Evolutionary conservation across 768 basidiomycete genomes (phyloP), one percentile per base, ranked within the genome.

Genomic region (Sporobolomyces phaffii): DNA sequence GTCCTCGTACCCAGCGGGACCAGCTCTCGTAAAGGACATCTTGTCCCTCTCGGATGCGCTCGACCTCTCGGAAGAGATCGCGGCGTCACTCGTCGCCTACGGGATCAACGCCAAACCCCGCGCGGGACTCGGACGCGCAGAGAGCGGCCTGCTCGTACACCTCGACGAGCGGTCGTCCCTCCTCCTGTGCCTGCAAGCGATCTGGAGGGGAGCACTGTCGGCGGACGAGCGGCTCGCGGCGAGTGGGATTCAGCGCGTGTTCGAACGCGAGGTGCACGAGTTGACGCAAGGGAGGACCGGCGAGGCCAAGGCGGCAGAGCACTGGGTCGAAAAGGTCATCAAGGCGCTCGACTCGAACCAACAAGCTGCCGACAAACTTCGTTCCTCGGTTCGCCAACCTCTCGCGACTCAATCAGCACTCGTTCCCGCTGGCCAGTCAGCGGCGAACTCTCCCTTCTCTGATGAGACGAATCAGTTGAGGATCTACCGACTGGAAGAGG

Each of bases 11-110:
- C 85, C 87, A 34, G 84, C 82, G 73, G 80, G 84, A n/a, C 81
- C 87, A 40, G 84, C 85, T 0, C 82, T 92, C 70, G 90, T 89
- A 76, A 77, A 84, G 18, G 87, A 91, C 75, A 91, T 91, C 61
- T 77, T 88, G 61, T 88, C 90, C 77, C 83, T 93, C 61, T 84
- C 91, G 0, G 85, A 88, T 74, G 84, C 89, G 60, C 85, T 96
- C 59, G 82, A 84, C 73, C 85, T 85, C 70, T 93, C 91, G 17
- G 91, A 94, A 79, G 84, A 86, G 72, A 85, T 88, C 77, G 79
- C 86, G 56, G 88, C 90, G 6, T 65, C 69, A 5, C 64, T 75
- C 24, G 71, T 76, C 68, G 69, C 56, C 17, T 81, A 81, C 26
- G 82, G 90, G 22, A 80, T 90, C 50, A 78, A 82, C 26, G 81